Evolutionary conservation across 2,329 filamentous ascomycete genomes (phyloP).

Genomic region (Seiridium unicorne): DNA sequence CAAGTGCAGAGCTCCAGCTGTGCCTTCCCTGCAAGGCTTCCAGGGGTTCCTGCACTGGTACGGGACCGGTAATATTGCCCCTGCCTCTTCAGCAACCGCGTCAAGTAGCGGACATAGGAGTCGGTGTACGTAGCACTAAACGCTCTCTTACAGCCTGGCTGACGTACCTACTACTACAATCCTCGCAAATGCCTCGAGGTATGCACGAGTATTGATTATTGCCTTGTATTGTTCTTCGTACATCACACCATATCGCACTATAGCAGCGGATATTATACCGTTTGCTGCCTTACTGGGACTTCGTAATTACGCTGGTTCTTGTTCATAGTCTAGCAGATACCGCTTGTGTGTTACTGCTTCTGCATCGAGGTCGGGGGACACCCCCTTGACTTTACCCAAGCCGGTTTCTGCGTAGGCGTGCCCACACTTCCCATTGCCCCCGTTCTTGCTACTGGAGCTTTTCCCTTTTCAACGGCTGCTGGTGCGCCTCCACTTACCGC

Average conservation of each 20-base stretch:
- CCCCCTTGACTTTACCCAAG: constrained; percentile 2
- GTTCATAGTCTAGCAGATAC: not conserved
- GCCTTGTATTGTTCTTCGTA: no score
- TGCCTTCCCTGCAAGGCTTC: not conserved
- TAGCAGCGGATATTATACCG: no score
- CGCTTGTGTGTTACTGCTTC: not conserved
- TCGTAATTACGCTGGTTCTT: no score
- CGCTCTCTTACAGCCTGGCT: no score
- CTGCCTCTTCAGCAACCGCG: not conserved
- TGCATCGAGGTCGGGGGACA: not conserved
- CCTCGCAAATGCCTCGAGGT: no score
- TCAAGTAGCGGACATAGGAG: not conserved
- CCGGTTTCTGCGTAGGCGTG: not conserved
- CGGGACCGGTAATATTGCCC: constrained; percentile 2
- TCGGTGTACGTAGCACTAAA: not conserved
- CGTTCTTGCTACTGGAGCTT: not conserved
- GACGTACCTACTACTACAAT: no score
- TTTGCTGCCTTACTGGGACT: no score
- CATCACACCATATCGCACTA: no score
- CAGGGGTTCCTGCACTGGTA: constrained; percentile 1
- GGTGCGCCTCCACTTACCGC: constrained; percentile 4
- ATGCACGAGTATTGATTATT: no score
- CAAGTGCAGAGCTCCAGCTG: not conserved
- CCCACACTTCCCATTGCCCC: no score
- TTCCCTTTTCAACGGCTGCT: constrained; percentile 1